A percentile compares a stretch with the other conserved stretches of the same genome.
Evolutionary conservation across 768 basidiomycete species (phyloP).

Genomic region (Leccinum disarticulatum): DNA sequence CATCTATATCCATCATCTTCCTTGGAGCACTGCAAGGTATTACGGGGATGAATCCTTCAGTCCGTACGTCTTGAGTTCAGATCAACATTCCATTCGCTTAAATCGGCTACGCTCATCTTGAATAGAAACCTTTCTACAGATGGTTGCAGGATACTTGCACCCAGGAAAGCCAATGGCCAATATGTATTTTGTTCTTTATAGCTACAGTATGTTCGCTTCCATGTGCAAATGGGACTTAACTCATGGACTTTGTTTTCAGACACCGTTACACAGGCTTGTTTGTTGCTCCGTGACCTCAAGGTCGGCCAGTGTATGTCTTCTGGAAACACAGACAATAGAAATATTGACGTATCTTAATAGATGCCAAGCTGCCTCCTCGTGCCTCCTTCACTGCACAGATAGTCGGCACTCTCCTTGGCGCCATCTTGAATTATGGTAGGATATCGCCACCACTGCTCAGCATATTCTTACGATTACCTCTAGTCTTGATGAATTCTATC

Average conservation of each 20-base stretch:
- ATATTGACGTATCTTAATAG: slow-evolving; percentile 30
- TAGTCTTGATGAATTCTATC: slow-evolving; percentile 60
- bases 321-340: slow-evolving; percentile 27
- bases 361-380: slow-evolving; percentile 60
- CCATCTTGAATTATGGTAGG: slow-evolving; percentile 46
- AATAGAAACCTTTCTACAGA: slow-evolving; percentile 33
- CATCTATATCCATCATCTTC: slow-evolving; percentile 50
- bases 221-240: slow-evolving; percentile 22
- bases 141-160: slow-evolving; percentile 39
- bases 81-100: background rate
- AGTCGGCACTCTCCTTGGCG: slow-evolving; percentile 54
- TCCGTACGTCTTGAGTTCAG: slow-evolving; percentile 17
- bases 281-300: slow-evolving; percentile 61
- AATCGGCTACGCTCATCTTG: background rate
- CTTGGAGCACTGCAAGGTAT: slow-evolving; percentile 54
- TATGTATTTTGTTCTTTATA: slow-evolving; percentile 45
- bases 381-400: slow-evolving; percentile 61
- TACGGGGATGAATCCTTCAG: slow-evolving; percentile 32
- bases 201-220: slow-evolving; percentile 40
- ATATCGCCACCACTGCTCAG: background rate
- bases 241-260: slow-evolving; percentile 38
- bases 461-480: slow-evolving; percentile 21
- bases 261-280: slow-evolving; percentile 47
- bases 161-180: slow-evolving; percentile 42
- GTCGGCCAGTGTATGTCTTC: slow-evolving; percentile 27